Base-by-base conservation (phyloP, 106 monocot genomes). In the Dendrobium chrysotoxum region DNA sequence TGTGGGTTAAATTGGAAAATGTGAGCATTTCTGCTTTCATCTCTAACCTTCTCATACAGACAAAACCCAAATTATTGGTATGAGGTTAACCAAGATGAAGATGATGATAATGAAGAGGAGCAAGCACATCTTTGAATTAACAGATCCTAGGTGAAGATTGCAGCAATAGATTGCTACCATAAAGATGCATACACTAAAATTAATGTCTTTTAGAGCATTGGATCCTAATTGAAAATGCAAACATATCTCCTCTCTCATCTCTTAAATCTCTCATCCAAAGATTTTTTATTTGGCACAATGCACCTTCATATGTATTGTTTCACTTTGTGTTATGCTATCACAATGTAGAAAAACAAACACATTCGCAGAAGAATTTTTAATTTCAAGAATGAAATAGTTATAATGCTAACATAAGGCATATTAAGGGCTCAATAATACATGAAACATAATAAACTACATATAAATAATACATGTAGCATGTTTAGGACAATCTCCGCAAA, bases 241-340 rank as follows among this genome's bases (percentile, higher is more conserved):
- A 44, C 44, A 44, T 44, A 44, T 44, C 44, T 44, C 44, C 44
- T 44, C 44, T 44, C 44, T 44, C 7, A 50, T 50, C 50, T 50
- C 50, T 11, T 50, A 12, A 10, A 50, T 50, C 50, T 50, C 50
- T 50, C 50, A 50, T 50, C 50, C 50, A 50, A 50, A 50, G 2
- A 50, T 50, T 50, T 50, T 50, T 50, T 13, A 12, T 50, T 7
- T 44, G 44, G 61, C n/a, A 20, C 5, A 23, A 7, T 61, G 61
- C 61, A 70, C 35, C 31, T 70, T 31, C 70, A 70, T 70, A 70
- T 65, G 9, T 70, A 31, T 35, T 70, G 35, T 70, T 70, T 70
- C 35, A 65, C 31, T 35, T 70, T 31, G 16, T 35, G 4, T 61
- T 70, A 35, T 35, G 35, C 15, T 70, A 70, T 70, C 70, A 70